A percentile compares a stretch with the other conserved stretches of the same genome.
Conservation (phyloP, 305 asterid genomes). For the Lippia alba region DNA sequence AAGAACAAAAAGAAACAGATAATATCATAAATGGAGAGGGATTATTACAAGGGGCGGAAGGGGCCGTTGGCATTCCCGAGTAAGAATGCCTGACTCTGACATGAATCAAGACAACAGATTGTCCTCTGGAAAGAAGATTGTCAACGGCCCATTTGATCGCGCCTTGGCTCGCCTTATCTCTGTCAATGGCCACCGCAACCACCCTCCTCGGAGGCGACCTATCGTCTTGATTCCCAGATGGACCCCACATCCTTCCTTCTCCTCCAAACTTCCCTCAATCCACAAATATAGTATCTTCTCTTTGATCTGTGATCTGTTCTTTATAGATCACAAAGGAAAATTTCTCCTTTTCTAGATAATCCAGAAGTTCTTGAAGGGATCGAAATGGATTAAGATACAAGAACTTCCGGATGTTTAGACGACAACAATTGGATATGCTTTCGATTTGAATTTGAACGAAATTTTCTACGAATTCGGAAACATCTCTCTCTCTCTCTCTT, state of each 20-base stretch:
- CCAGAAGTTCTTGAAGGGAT: constrained; percentile 31
- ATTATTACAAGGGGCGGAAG: constrained; percentile 43
- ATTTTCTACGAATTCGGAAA: constrained; percentile 18
- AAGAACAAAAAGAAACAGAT: neutral
- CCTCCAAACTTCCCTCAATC: constrained; percentile 23
- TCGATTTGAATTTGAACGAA: constrained; percentile 11
- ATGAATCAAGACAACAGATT: constrained; percentile 62
- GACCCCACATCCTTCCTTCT: constrained; percentile 48
- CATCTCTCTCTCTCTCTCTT: constrained; percentile 15
- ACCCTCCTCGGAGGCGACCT: constrained; percentile 45
- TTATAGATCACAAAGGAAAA: neutral
- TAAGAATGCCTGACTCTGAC: constrained; percentile 50
- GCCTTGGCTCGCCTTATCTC: constrained; percentile 67
- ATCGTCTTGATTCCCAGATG: constrained; percentile 39
- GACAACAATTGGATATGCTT: constrained; percentile 7
- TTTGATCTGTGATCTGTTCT: neutral
- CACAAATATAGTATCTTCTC: neutral
- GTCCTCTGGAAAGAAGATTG: constrained; percentile 59
- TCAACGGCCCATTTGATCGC: constrained; percentile 79
- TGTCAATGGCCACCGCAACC: constrained; percentile 80
- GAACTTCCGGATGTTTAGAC: constrained; percentile 29
- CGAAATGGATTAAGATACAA: constrained; percentile 28
- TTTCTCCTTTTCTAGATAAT: constrained; percentile 24
- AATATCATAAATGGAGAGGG: constrained; percentile 6
- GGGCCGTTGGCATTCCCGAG: constrained; percentile 35